phyloP scores from a whole-genome alignment of 2,329 filamentous ascomycete species.

The Tolypocladium ophioglossoides region DNA sequence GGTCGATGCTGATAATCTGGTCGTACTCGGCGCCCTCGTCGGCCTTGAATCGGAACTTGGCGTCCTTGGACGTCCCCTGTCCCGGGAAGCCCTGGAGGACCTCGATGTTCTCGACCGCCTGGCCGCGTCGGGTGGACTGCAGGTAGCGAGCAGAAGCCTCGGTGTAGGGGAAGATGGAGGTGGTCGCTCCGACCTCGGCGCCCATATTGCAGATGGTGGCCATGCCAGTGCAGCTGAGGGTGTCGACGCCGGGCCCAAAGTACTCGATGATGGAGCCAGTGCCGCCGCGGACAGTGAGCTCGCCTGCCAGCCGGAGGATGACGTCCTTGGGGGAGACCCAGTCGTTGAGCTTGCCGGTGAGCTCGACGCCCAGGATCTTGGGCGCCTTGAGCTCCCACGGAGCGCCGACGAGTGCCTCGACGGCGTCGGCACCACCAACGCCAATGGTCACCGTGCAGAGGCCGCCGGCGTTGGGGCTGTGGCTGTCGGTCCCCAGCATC shows the following conservation, averaged over 20 bases:
- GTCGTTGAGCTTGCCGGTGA: constrained; percentile 73
- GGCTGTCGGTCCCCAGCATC: constrained; percentile 97
- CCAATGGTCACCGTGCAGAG: constrained; percentile 90
- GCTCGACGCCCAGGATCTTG: constrained; percentile 73
- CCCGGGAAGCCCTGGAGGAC: constrained; percentile 45
- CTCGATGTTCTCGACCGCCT: constrained; percentile 58
- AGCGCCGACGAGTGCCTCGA: constrained; percentile 90
- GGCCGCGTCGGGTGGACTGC: constrained; percentile 57
- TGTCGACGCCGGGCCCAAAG: constrained; percentile 79
- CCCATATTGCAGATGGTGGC: constrained; percentile 88
- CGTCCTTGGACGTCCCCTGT: constrained; percentile 30
- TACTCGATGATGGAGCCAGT: constrained; percentile 95
- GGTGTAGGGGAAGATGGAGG: constrained; percentile 89
- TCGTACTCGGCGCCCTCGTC: constrained; percentile 83
- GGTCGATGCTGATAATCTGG: constrained; percentile 79
- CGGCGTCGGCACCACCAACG: constrained; percentile 92
- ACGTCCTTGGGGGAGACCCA: constrained; percentile 96
- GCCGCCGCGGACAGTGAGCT: constrained; percentile 84
- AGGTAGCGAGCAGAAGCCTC: constrained; percentile 77
- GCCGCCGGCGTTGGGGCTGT: constrained; percentile 95
- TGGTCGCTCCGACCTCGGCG: constrained; percentile 87
- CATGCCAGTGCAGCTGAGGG: constrained; percentile 87
- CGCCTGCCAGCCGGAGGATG: constrained; percentile 80
- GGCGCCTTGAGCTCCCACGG: constrained; percentile 98
- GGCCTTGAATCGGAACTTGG: constrained; percentile 57